Percentiles rank a stretch among this genome's conserved stretches.
Conservation (phyloP, 2,329 filamentous ascomycete genomes). For the Chrysoporthe cubensis region DNA sequence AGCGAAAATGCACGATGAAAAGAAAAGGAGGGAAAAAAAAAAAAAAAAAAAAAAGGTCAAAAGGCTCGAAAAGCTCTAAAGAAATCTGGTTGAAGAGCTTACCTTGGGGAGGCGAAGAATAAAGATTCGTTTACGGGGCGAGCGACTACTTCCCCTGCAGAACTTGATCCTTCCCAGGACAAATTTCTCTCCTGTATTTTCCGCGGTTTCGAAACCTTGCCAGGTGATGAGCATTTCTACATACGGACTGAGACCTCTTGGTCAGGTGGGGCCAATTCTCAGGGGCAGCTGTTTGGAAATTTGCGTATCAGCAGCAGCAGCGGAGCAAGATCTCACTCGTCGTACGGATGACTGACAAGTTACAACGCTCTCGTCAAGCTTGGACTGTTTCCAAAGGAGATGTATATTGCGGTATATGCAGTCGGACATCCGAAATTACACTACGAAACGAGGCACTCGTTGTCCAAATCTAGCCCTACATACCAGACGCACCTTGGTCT, state of each 20-base stretch:
- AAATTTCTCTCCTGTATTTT: not conserved
- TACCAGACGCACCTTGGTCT: not conserved
- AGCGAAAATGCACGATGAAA: not conserved
- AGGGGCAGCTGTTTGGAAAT: not conserved
- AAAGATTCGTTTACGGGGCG: not conserved
- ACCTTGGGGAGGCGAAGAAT: not conserved
- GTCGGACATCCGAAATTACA: not conserved
- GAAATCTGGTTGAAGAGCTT: no score
- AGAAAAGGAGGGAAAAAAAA: not conserved
- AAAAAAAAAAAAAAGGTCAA: not conserved
- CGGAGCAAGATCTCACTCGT: not conserved
- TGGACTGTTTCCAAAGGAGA: not conserved
- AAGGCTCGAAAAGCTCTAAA: not conserved
- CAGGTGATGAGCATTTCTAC: slow-evolving; percentile 10
- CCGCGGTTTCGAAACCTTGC: not conserved
- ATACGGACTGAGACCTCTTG: not conserved
- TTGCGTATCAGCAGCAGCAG: not conserved
- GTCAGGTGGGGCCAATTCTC: slow-evolving; percentile 3
- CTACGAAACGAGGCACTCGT: not conserved
- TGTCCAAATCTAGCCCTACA: not conserved
- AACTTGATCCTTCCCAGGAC: not conserved
- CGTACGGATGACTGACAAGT: not conserved
- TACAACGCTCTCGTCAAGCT: not conserved
- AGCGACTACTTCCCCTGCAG: not conserved
- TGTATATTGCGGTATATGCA: not conserved